Evolutionary conservation across 495 filamentous ascomycete genomes (phyloP).

Genomic region (Aspergillus hancockii): DNA sequence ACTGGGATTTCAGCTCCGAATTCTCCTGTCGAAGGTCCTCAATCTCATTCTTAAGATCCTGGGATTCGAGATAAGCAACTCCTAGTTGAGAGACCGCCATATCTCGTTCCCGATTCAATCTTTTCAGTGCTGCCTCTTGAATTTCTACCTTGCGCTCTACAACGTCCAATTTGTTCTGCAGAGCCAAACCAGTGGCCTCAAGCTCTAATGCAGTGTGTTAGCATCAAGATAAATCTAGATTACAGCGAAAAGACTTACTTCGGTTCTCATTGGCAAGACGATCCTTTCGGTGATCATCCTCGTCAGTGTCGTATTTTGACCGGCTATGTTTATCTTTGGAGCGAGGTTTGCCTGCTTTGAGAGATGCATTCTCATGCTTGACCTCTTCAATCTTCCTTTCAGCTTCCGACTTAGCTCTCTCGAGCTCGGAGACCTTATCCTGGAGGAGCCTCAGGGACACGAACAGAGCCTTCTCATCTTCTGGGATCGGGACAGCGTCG

Average conservation of each 20-base stretch:
- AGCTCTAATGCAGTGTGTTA: conserved; percentile 46
- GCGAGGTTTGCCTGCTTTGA: conserved; percentile 49
- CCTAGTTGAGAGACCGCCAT: conserved; percentile 64
- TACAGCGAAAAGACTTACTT: conserved; percentile 39
- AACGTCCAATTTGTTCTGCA: conserved; percentile 60
- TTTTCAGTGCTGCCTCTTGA: conserved; percentile 59
- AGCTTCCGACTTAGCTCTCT: conserved; percentile 58
- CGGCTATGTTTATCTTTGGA: conserved; percentile 45
- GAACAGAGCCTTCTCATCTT: conserved; percentile 68
- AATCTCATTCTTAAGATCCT: conserved; percentile 63
- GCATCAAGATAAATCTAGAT: background rate
- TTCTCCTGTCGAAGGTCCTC: conserved; percentile 51
- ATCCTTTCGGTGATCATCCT: conserved; percentile 35
- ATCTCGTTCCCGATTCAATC: conserved; percentile 64
- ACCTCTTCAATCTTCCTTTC: conserved; percentile 58
- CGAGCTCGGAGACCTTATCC: conserved; percentile 63
- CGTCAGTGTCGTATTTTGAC: conserved; percentile 44
- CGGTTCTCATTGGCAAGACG: conserved; percentile 52
- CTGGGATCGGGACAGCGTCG: conserved; percentile 64
- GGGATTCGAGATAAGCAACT: conserved; percentile 61
- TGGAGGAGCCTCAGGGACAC: conserved; percentile 67
- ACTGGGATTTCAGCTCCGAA: conserved; percentile 45
- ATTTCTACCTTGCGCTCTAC: conserved; percentile 59
- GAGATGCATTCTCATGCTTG: conserved; percentile 54
- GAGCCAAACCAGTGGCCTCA: conserved; percentile 55